Evolutionary conservation across 345 rosid genomes (phyloP).

Genomic region (Eucalyptus polyanthemos): DNA sequence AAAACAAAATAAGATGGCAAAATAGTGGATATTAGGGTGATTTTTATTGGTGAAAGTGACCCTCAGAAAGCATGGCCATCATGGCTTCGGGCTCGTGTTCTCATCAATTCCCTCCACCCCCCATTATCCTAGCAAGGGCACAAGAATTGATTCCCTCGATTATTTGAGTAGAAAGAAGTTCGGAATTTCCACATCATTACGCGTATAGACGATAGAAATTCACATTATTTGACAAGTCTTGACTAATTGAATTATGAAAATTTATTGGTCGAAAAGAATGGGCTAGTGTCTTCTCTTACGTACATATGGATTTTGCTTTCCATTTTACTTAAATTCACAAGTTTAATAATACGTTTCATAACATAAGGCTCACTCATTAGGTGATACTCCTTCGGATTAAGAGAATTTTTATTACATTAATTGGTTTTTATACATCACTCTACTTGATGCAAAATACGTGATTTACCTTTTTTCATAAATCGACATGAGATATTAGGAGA

Average conservation of each 20-base stretch:
- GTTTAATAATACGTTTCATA: neutral
- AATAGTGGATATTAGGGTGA: neutral
- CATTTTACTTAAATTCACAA: neutral
- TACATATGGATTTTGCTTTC: neutral
- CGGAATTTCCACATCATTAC: neutral
- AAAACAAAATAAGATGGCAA: neutral
- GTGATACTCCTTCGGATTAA: neutral
- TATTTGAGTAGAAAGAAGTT: neutral
- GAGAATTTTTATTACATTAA: neutral
- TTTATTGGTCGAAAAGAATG: neutral
- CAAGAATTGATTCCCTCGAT: neutral
- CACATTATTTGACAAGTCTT: neutral
- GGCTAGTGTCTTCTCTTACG: rapidly evolving
- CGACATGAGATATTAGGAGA: neutral
- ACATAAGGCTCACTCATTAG: neutral
- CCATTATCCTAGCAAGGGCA: neutral
- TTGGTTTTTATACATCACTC: neutral
- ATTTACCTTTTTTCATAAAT: neutral
- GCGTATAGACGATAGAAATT: neutral
- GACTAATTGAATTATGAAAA: neutral
- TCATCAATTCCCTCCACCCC: neutral
- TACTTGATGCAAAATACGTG: neutral
- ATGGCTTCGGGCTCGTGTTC: neutral
- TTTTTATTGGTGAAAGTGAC: neutral
- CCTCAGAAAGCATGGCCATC: neutral